phyloP scores from a whole-genome alignment of 2,329 filamentous ascomycete genomes.

The Fusarium incarnatum region DNA sequence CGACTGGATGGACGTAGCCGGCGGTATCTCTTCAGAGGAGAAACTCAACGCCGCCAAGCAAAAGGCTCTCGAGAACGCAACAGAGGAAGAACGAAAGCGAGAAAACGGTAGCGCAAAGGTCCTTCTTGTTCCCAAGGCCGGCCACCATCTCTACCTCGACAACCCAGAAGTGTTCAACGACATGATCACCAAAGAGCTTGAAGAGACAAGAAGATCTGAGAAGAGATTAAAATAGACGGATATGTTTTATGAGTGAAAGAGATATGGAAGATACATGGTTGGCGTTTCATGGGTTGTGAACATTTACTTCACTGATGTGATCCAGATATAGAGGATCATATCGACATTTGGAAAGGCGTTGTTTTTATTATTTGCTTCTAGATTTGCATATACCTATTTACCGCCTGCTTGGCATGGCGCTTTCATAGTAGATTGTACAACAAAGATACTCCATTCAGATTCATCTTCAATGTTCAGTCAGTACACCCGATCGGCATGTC shows the following conservation, averaged over 20 bases:
- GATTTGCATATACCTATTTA: slow-evolving; percentile 40
- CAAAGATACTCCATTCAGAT: slow-evolving; percentile 7
- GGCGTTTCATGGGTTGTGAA: slow-evolving; percentile 35
- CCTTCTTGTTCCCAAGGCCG: slow-evolving; percentile 74
- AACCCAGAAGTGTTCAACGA: slow-evolving; percentile 69
- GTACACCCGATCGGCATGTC: background rate
- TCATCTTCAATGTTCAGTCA: background rate
- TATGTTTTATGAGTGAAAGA: slow-evolving; percentile 4
- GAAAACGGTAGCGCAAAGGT: slow-evolving; percentile 89
- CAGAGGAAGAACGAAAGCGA: slow-evolving; percentile 72
- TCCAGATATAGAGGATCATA: slow-evolving; percentile 22
- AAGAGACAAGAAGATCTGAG: slow-evolving; percentile 57
- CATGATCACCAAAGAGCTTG: slow-evolving; percentile 64
- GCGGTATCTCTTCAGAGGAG: slow-evolving; percentile 82
- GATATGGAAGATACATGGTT: slow-evolving; percentile 8
- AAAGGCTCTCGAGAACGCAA: slow-evolving; percentile 70
- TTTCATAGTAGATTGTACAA: slow-evolving; percentile 30
- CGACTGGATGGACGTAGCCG: slow-evolving; percentile 98
- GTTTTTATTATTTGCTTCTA: slow-evolving; percentile 10
- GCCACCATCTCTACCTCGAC: slow-evolving; percentile 71
- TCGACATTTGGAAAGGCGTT: slow-evolving; percentile 38
- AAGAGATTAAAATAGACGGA: slow-evolving; percentile 42
- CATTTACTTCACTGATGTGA: slow-evolving; percentile 8
- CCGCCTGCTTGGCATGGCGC: slow-evolving; percentile 9
- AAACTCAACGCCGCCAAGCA: slow-evolving; percentile 77